Evolutionary conservation across 2,329 filamentous ascomycete species (phyloP), one percentile per base, ranked within the genome.

Genomic region (Penicillium capsulatum): DNA sequence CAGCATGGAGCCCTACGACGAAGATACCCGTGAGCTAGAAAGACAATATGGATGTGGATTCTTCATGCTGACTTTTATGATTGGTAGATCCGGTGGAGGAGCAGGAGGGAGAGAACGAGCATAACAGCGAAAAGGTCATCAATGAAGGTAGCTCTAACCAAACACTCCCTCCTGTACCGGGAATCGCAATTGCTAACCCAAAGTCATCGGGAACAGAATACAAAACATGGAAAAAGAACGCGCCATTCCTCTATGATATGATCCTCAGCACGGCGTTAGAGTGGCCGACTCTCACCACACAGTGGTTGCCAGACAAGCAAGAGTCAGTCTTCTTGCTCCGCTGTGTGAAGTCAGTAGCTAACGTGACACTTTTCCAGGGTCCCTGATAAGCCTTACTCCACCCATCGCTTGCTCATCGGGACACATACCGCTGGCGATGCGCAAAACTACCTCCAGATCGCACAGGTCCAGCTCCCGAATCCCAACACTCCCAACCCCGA

Each of bases 221-320:
- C 79, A 98, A 98, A 68, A 96, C 91, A 52, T 98, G 92, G 92
- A 98, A 98, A 77, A 98, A 98, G 75, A 98, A 98, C 69, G 88
- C 86, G 51, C 90, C 92, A 3, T 97, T 97, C 62, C 84, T 98
- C 56, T 98, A 98, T 67, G 92, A 98, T 65, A 87, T 96, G 81
- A 92, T 98, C 51, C 76, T 97, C 49, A 90, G 89, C 58, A 94
- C 88, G 50, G 94, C 94, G 28, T 74, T 98, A 42, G 90, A 95
- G 61, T 98, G 92, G 92, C 92, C 92, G 10, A 96, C 92, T 3
- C 79, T 98, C 47, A 97, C 92, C 17, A 90, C 90, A 2, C 92
- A 98, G 72, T 98, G 94, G 94, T 85, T 98, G 55, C 92, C 94
- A 15, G 92, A 98, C 65, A 85, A 91, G 55, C 88, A 91, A 74